Evolutionary conservation across 768 basidiomycete genomes (phyloP).

Genomic region (Lyophyllum decastes): DNA sequence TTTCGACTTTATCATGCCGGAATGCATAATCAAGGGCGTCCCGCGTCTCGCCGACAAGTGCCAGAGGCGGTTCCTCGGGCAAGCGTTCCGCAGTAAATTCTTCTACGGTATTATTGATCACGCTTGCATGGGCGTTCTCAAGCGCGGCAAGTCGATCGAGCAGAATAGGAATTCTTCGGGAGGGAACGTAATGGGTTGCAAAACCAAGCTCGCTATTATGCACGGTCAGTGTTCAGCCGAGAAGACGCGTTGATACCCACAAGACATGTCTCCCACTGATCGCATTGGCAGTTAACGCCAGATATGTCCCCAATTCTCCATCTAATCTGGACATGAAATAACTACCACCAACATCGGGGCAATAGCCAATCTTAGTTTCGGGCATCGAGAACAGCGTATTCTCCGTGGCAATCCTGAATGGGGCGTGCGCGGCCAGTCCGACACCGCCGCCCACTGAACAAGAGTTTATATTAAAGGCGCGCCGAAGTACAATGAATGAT

Average conservation of each 20-base stretch:
- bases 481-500: conserved; percentile 7
- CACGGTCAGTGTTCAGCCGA: conserved; percentile 2
- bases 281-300: conserved; percentile 78
- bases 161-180: conserved; percentile 70
- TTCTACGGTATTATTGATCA: conserved; percentile 59
- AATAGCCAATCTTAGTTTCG: conserved; percentile 90
- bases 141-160: conserved; percentile 65
- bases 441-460: conserved; percentile 91
- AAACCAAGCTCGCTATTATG: conserved; percentile 79
- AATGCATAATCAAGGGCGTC: conserved; percentile 85
- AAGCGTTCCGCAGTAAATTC: conserved; percentile 75
- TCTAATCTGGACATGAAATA: conserved; percentile 89
- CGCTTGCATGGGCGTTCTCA: conserved; percentile 40
- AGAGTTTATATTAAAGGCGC: conserved; percentile 5
- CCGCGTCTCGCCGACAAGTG: conserved; percentile 63
- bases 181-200: conserved; percentile 91
- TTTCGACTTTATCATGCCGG: conserved; percentile 64
- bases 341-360: conserved; percentile 91
- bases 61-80: conserved; percentile 50
- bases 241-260: conserved; percentile 45
- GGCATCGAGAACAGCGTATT: conserved; percentile 95
- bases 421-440: conserved; percentile 81
- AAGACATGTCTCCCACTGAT: conserved; percentile 82
- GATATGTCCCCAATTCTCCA: conserved; percentile 92
- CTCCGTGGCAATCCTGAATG: conserved; percentile 92